Evolutionary conservation across 495 filamentous ascomycete genomes (phyloP), one percentile per base, ranked within the genome.

Genomic region (Trichocladium uniseriatum): DNA sequence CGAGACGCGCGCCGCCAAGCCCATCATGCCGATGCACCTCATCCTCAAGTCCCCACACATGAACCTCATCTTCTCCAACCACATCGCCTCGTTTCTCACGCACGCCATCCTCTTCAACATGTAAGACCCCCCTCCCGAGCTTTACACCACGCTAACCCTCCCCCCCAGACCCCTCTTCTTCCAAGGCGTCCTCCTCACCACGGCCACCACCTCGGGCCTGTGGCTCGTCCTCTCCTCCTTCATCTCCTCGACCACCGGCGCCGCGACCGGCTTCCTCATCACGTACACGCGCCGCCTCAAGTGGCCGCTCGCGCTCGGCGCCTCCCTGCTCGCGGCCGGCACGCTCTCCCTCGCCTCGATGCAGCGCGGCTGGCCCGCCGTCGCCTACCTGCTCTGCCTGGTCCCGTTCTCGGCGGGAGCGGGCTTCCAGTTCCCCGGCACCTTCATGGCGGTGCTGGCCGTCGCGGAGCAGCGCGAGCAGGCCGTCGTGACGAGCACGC

Each of bases 51-150:
- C 75, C 3, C 84, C 86, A 5, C 74, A 79, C 8, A 79, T 76
- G 15, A 79, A 78, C 49, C 69, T 89, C n/a, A 76, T 88, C 40
- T 79, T 87, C 53, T 75, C 76, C 29, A 88, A 85, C 61, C 79
- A 79, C 63, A 80, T 87, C 52, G 77, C 72, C 1, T 64, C 76
- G 14, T 69, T 86, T 20, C 71, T 82, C 4, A 58, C 80, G 47
- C 83, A 86, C 61, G 79, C 82, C 15, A 77, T 87, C 55, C 62
- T 84, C 38, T 91, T 89, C 66, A 89, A 91, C 60, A 76, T 82
- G n/a, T n/a, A n/a, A n/a, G n/a, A n/a, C n/a, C n/a, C n/a, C n/a
- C n/a, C n/a, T n/a, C n/a, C n/a, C n/a, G n/a, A n/a, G n/a, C n/a
- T n/a, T n/a, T n/a, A n/a, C n/a, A n/a, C n/a, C n/a, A n/a, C n/a